Conservation (phyloP, 148 eudicot genomes). For the Rhododendron williamsianum region DNA sequence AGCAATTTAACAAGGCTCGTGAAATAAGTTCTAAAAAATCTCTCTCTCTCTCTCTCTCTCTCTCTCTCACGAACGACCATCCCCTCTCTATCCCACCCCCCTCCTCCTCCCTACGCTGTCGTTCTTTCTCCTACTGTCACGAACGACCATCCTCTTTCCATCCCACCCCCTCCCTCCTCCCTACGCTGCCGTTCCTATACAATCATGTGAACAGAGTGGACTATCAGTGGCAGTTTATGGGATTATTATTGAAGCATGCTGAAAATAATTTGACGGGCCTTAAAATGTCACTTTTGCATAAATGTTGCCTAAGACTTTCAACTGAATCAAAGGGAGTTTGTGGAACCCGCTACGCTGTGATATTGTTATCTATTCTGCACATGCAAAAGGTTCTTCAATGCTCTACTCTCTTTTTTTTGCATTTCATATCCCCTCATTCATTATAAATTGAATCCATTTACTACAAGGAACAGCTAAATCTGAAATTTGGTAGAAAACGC, state of each 20-base stretch:
- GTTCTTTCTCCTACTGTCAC: background rate
- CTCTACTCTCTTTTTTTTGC: background rate
- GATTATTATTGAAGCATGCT: background rate
- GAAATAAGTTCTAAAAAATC: background rate
- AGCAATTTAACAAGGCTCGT: background rate
- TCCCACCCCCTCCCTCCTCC: background rate
- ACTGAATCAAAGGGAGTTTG: background rate
- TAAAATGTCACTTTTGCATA: background rate
- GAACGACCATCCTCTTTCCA: background rate
- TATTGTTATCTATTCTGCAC: too few relatives aligned
- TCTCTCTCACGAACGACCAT: too few relatives aligned
- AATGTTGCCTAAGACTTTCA: background rate
- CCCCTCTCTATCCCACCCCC: background rate
- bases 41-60: background rate
- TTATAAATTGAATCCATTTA: background rate
- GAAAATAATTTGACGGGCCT: background rate
- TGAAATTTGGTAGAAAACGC: background rate
- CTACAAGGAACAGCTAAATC: background rate
- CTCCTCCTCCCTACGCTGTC: background rate
- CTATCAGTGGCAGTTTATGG: background rate
- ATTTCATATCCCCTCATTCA: background rate
- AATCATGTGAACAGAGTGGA: background rate
- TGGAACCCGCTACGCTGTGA: background rate
- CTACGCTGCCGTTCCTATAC: background rate
- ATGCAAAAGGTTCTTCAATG: too few relatives aligned